phyloP scores from a whole-genome alignment of 2,329 filamentous ascomycete species.

The Ampelomyces quisqualis region DNA sequence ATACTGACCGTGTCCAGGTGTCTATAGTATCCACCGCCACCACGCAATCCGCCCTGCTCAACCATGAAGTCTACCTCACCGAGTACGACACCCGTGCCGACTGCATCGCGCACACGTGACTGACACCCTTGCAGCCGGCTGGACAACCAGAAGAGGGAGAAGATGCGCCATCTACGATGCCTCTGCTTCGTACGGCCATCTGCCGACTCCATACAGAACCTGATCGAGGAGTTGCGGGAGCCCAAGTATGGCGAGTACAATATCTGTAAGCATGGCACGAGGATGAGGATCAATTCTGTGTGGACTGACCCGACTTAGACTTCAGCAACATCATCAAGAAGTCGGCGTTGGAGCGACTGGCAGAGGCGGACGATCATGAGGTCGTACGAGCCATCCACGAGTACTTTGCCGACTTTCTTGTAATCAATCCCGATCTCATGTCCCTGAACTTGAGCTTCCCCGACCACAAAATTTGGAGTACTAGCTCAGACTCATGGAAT shows the following conservation, averaged over 20 bases:
- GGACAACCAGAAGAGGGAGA: constrained; percentile 86
- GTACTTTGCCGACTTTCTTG: constrained; percentile 93
- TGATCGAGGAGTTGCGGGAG: constrained; percentile 93
- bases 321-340: constrained; percentile 99
- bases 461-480: constrained; percentile 75
- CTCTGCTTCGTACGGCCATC: constrained; percentile 92
- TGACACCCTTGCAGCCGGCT: constrained; percentile 59
- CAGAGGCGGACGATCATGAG: constrained; percentile 96
- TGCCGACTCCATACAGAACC: constrained; percentile 83
- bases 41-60: constrained; percentile 90
- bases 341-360: constrained; percentile 87
- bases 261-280: constrained; percentile 57
- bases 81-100: constrained; percentile 53
- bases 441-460: constrained; percentile 74
- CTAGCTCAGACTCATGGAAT: constrained; percentile 84
- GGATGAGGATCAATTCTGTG: not conserved
- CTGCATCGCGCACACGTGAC: constrained; percentile 9
- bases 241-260: constrained; percentile 98
- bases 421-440: constrained; percentile 92
- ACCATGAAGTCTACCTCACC: constrained; percentile 96
- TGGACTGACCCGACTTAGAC: constrained; percentile 52
- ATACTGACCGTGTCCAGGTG: constrained; percentile 55
- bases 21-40: constrained; percentile 92
- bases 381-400: constrained; percentile 93
- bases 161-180: constrained; percentile 96